Conservation (phyloP, 2,329 filamentous ascomycete genomes). For the Xylariaceae sp. region DNA sequence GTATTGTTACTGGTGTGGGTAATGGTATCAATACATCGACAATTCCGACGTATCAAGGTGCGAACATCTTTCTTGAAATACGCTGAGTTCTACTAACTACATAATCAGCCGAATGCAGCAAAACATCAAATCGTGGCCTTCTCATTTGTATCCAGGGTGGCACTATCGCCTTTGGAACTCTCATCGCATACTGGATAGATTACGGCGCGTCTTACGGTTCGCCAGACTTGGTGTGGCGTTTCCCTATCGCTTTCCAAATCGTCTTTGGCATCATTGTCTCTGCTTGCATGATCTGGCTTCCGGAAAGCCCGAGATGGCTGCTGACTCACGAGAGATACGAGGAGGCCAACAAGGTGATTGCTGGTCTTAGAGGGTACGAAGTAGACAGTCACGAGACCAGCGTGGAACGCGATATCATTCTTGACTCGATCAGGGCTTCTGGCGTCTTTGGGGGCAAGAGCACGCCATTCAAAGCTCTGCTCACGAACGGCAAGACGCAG, state of each 20-base stretch:
- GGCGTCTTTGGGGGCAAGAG: conserved; percentile 49
- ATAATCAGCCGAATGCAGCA: conserved; percentile 49
- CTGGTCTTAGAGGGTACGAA: conserved; percentile 48
- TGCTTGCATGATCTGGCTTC: conserved; percentile 50
- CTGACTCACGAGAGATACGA: conserved; percentile 55
- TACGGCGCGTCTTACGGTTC: conserved; percentile 54
- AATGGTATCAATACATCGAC: conserved; percentile 58
- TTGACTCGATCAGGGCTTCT: conserved; percentile 66
- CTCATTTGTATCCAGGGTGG: conserved; percentile 53
- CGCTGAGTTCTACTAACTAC: conserved; percentile 3
- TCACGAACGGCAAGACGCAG: conserved; percentile 68
- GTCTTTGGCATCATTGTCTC: conserved; percentile 52
- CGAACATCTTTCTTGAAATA: neutral
- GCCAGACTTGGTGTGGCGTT: conserved; percentile 57
- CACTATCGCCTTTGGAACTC: conserved; percentile 51
- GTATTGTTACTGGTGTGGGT: conserved; percentile 58
- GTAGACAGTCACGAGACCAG: conserved; percentile 62
- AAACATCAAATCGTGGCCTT: conserved; percentile 50
- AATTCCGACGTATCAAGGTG: conserved; percentile 54
- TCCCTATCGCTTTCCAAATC: conserved; percentile 58
- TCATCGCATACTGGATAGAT: conserved; percentile 57
- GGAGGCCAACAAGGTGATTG: conserved; percentile 46
- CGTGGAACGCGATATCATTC: conserved; percentile 64
- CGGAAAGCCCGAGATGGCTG: conserved; percentile 54
- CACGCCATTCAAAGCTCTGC: conserved; percentile 58